Conservation (phyloP, 1,284 basidiomycete genomes). For the Naganishia sp. region DNA sequence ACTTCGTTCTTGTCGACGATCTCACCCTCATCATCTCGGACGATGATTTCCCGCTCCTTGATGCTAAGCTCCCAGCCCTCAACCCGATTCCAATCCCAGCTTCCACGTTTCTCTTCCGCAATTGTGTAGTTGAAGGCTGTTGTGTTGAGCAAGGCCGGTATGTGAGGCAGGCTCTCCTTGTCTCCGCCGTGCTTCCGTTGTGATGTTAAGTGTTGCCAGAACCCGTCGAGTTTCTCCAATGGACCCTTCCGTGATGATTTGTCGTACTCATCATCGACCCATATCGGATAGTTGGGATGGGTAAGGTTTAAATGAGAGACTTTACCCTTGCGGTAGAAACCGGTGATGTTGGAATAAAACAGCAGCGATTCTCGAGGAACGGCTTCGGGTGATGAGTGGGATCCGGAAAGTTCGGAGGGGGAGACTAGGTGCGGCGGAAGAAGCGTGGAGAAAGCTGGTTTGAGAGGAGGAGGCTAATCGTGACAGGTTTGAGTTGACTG, state of each 20-base stretch:
- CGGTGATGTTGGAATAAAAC: conserved; percentile 50
- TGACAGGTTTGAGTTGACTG: neutral
- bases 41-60: conserved; percentile 42
- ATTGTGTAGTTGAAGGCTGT: conserved; percentile 44
- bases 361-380: conserved; percentile 31
- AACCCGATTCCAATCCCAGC: conserved; percentile 44
- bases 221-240: neutral
- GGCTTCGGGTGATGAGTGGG: neutral
- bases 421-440: conserved; percentile 38
- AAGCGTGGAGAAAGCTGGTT: conserved; percentile 37
- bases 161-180: neutral
- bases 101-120: conserved; percentile 42
- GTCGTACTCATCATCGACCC: conserved; percentile 1
- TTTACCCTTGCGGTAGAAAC: conserved; percentile 48
- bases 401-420: conserved; percentile 36
- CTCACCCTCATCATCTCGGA: conserved; percentile 16
- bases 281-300: conserved; percentile 14
- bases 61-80: conserved; percentile 47
- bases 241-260: neutral
- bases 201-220: conserved; percentile 1
- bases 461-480: conserved; percentile 39
- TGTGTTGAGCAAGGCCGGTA: conserved; percentile 7
- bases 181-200: neutral
- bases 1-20: conserved; percentile 11
- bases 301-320: conserved; percentile 42